A percentile compares a stretch with the other conserved stretches of the same genome.
Conservation (phyloP, 345 rosid species). For the Noccaea caerulescens region DNA sequence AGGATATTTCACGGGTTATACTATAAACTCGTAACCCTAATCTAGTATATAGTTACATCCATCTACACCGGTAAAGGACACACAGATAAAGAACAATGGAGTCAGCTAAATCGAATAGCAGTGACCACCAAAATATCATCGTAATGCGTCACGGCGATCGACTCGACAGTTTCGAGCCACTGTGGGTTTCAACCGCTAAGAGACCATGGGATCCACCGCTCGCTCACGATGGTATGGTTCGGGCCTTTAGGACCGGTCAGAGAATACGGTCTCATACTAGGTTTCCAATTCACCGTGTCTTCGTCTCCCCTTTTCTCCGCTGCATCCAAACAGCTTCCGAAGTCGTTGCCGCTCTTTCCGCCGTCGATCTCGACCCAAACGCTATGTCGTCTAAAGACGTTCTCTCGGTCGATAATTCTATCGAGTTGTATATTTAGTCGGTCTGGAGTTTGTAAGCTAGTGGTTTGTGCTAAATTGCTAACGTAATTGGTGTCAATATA, state of each 20-base stretch:
- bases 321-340: constrained; percentile 75
- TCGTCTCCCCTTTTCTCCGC: constrained; percentile 85
- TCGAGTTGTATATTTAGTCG: not conserved
- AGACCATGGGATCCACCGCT: constrained; percentile 87
- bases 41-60: too few relatives aligned
- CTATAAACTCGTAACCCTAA: too few relatives aligned
- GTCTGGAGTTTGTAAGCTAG: not conserved
- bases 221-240: constrained; percentile 45
- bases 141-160: constrained; percentile 96
- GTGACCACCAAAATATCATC: constrained; percentile 59
- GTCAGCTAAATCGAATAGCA: not conserved
- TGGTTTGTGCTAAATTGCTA: not conserved
- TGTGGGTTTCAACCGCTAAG: constrained; percentile 59
- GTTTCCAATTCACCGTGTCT: constrained; percentile 72
- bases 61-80: not conserved
- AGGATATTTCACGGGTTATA: too few relatives aligned
- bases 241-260: constrained; percentile 61
- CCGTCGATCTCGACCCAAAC: constrained; percentile 37
- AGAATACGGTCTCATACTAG: constrained; percentile 46
- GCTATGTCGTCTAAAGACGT: constrained; percentile 41
- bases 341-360: constrained; percentile 57
- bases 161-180: constrained; percentile 54
- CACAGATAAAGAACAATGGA: constrained; percentile 35
- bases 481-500: too few relatives aligned
- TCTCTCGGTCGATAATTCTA: constrained; percentile 45